Evolutionary conservation across 257 asterid genomes (phyloP), one percentile per base, ranked within the genome.

Genomic region (Solanum sejunctum): DNA sequence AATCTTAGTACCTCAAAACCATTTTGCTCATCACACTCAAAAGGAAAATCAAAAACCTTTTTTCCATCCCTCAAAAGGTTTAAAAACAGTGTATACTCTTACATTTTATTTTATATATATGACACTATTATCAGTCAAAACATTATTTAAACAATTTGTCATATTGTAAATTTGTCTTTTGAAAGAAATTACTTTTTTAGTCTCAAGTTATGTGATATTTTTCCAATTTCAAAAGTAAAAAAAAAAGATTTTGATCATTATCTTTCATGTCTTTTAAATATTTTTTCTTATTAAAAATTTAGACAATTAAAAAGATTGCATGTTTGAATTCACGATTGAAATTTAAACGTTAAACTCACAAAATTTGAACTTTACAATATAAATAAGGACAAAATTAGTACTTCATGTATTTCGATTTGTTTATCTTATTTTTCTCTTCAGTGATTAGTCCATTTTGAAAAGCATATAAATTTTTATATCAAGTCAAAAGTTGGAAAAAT

Each of bases 11-110:
- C 49, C 47, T 77, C 63, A 26, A 51, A 78, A 52, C 64, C 81
- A 21, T 47, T 73, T 47, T 67, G 60, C 21, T 72, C 60, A n/a
- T 47, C 58, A 32, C 57, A 32, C 57, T 73, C 58, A 45, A n/a
- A 73, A 11, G 36, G 81, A 73, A 73, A n/a, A 45, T 73, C 41
- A 73, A 45, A 72, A 72, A 36, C 61, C 21, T 73, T 73, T 73
- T 67, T 16, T 47, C 41, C 41, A 47, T 12, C 41, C 58, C 41
- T 75, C 60, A 75, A 75, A 21, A 51, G 39, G 81, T 21, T 32
- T 21, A 49, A 75, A 21, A 45, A 36, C 1, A 9, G 1, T 15
- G 1, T 45, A 18, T 15, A 9, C 23, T 51, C 82, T n/a, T 51
- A 15, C 21, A 8, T 77, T 72, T 47, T 47, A 75, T 75, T 23